A percentile compares a stretch with the other conserved stretches of the same genome.
phyloP scores from a whole-genome alignment of 257 asterid genomes.

The Solanum bukasovii region DNA sequence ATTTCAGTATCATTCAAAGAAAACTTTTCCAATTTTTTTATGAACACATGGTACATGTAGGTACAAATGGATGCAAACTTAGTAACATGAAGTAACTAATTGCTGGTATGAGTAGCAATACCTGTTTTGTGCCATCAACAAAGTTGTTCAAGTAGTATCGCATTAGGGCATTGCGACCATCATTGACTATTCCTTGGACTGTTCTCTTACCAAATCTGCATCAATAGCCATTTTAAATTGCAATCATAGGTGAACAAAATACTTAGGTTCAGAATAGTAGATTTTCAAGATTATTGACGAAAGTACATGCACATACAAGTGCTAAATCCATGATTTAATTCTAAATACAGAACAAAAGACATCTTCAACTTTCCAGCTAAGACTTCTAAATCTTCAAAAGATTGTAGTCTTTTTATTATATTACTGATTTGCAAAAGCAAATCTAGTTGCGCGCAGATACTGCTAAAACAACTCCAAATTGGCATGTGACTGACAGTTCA shows the following conservation, averaged over 20 bases:
- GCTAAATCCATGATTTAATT: background rate
- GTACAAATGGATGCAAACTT: background rate
- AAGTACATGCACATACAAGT: background rate
- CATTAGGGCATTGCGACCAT: conserved; percentile 58
- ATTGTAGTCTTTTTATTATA: background rate
- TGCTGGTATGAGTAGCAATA: conserved; percentile 14
- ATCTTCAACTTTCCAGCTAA: background rate
- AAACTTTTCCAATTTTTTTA: background rate
- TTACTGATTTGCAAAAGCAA: background rate
- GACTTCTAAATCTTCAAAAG: background rate
- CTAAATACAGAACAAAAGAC: background rate
- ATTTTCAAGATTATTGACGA: background rate
- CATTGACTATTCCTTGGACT: conserved; percentile 57
- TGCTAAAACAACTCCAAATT: background rate
- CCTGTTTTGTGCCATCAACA: conserved; percentile 92
- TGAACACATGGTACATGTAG: background rate
- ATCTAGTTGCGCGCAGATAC: background rate
- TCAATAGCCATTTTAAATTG: background rate
- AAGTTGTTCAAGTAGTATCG: conserved; percentile 93
- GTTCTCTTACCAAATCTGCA: conserved; percentile 75
- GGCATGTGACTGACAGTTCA: background rate
- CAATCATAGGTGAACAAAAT: background rate
- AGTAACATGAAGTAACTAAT: background rate
- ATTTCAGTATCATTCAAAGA: background rate
- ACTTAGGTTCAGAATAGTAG: background rate